phyloP scores from a whole-genome alignment of 2,329 filamentous ascomycete species.

The Ceratocystis albifundus region DNA sequence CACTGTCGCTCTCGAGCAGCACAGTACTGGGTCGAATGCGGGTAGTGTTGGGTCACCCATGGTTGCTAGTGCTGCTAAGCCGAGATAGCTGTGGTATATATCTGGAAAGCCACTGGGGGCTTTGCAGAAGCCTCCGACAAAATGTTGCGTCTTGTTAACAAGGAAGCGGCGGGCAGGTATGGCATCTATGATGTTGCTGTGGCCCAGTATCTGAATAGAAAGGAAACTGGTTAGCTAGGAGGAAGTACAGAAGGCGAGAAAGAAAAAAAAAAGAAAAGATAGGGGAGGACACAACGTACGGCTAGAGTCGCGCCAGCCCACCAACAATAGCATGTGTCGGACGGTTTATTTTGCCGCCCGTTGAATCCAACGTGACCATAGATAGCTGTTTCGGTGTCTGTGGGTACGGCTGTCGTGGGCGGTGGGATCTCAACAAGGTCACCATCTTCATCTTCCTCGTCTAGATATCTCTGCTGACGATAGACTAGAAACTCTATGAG shows the following conservation, averaged over 20 bases:
- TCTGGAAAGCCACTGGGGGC: conserved; percentile 55
- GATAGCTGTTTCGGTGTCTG: conserved; percentile 11
- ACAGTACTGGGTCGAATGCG: conserved; percentile 61
- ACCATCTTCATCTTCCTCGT: conserved; percentile 37
- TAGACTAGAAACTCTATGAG: conserved; percentile 48
- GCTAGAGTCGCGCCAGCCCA: conserved; percentile 64
- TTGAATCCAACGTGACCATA: conserved; percentile 62
- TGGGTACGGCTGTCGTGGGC: conserved; percentile 15
- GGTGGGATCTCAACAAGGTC: conserved; percentile 25
- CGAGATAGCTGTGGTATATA: conserved; percentile 82
- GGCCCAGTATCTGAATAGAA: conserved; percentile 43
- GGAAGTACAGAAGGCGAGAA: too few relatives aligned
- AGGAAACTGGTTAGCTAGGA: conserved; percentile 11
- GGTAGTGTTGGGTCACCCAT: conserved; percentile 60
- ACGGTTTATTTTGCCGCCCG: conserved; percentile 78
- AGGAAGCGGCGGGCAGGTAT: conserved; percentile 57
- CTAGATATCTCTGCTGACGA: conserved; percentile 52
- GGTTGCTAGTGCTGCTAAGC: conserved; percentile 65
- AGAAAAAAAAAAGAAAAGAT: conserved; percentile 35
- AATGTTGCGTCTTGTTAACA: conserved; percentile 73
- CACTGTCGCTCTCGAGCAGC: conserved; percentile 53
- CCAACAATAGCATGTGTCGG: conserved; percentile 92
- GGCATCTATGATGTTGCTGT: conserved; percentile 46
- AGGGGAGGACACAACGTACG: conserved; percentile 28
- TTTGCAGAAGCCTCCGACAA: conserved; percentile 75